Percentiles rank a stretch among this genome's conserved stretches.
Conservation (phyloP, 2,329 filamentous ascomycete genomes). For the Epichloe hybrida region DNA sequence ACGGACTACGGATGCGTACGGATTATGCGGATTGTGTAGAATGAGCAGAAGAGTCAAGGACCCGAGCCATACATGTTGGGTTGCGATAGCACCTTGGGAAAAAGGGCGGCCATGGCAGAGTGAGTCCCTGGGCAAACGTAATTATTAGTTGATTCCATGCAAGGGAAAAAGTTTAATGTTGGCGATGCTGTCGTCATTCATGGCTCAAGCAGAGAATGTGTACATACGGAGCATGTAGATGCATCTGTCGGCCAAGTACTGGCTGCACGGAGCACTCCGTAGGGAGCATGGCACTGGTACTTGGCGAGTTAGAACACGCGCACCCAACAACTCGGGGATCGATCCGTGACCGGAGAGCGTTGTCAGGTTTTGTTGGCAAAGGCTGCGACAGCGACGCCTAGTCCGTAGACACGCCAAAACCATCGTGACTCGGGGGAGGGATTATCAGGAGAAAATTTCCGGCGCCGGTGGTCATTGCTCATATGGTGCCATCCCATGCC, state of each 20-base stretch:
- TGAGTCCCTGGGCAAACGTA: not conserved
- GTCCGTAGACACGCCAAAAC: not conserved
- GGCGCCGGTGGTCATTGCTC: not conserved
- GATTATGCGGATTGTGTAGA: no score
- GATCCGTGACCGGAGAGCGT: not conserved
- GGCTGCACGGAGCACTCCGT: no score
- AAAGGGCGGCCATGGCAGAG: not conserved
- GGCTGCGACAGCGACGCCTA: no score
- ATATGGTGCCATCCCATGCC: not conserved
- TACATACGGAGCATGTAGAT: no score
- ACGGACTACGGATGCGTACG: no score
- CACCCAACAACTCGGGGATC: not conserved
- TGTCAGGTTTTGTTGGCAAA: not conserved
- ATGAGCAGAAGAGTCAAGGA: no score
- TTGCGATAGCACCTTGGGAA: no score
- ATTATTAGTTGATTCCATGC: not conserved
- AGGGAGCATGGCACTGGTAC: no score
- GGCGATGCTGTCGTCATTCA: constrained; percentile 2
- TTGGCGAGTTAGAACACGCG: no score
- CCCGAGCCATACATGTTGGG: not conserved
- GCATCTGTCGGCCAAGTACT: not conserved
- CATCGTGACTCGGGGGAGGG: not conserved
- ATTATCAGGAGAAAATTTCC: not conserved
- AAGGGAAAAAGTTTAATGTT: constrained; percentile 4
- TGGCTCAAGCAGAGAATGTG: not conserved